phyloP scores from a whole-genome alignment of 2,329 filamentous ascomycete genomes.

The Dryadomyces quercivorus region DNA sequence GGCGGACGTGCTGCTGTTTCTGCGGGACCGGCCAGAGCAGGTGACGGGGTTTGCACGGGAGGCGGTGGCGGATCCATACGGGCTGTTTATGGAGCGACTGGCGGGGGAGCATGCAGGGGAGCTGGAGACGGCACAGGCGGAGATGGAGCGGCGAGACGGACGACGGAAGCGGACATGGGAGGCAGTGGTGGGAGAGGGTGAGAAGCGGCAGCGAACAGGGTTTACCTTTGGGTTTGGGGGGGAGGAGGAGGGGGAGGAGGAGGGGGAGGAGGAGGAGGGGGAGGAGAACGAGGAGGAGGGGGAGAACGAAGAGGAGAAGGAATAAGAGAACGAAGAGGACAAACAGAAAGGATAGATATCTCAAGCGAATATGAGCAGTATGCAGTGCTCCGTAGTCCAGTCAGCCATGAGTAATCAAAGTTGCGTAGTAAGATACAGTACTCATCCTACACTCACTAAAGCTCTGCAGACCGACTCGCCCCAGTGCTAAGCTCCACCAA shows the following conservation, averaged over 20 bases:
- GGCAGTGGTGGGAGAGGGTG: conserved; percentile 46
- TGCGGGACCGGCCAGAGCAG: conserved; percentile 72
- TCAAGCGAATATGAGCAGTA: too few species aligned
- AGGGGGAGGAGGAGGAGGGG: conserved; percentile 27
- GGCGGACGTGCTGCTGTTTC: conserved; percentile 62
- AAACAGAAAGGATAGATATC: too few species aligned
- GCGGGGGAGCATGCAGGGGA: conserved; percentile 49
- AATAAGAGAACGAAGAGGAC: not conserved
- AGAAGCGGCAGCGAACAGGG: conserved; percentile 30
- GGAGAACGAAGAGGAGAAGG: not conserved
- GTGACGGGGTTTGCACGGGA: conserved; percentile 64
- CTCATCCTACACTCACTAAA: too few species aligned
- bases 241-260: conserved; percentile 27
- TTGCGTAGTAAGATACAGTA: too few species aligned
- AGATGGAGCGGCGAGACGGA: conserved; percentile 49
- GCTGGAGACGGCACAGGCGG: conserved; percentile 45
- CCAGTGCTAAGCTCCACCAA: not conserved
- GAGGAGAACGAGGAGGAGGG: not conserved
- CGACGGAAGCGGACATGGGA: conserved; percentile 81
- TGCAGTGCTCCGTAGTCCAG: too few species aligned
- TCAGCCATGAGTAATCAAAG: too few species aligned
- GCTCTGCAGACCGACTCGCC: too few species aligned
- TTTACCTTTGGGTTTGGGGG: conserved; percentile 44
- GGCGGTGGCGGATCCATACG: conserved; percentile 59
- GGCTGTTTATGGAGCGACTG: conserved; percentile 62